A percentile compares a stretch with the other conserved stretches of the same genome.
phyloP scores from a whole-genome alignment of 306 rosid species.

The Lotus japonicus region DNA sequence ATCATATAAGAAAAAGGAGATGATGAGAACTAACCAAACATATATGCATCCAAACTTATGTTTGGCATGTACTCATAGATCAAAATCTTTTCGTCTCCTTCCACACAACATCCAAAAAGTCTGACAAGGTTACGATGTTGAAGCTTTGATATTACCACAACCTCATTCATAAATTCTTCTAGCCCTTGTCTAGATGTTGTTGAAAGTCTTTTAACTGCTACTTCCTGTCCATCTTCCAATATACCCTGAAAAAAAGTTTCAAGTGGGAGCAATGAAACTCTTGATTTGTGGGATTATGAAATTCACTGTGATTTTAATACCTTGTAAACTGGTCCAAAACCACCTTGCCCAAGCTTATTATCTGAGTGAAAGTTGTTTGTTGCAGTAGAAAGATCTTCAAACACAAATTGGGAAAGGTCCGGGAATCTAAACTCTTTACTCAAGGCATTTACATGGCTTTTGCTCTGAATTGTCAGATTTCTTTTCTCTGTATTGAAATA shows the following conservation, averaged over 20 bases:
- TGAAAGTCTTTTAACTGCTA: conserved; percentile 35
- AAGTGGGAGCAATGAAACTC: not conserved
- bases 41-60: too few relatives aligned
- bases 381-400: not conserved
- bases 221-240: conserved; percentile 15
- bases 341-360: conserved; percentile 24
- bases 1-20: too few relatives aligned
- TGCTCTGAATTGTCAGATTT: too few relatives aligned
- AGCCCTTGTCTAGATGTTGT: conserved; percentile 24
- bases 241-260: conserved; percentile 4
- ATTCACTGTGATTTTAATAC: not conserved
- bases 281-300: not conserved
- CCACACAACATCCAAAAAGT: conserved; percentile 24
- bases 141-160: conserved; percentile 19
- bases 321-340: conserved; percentile 23
- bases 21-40: too few relatives aligned
- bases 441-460: too few relatives aligned
- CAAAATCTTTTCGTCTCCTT: not conserved
- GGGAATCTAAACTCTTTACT: not conserved
- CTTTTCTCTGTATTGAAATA: too few relatives aligned
- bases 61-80: too few relatives aligned
- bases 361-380: conserved; percentile 2
- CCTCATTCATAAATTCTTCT: conserved; percentile 32
- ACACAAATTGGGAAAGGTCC: conserved; percentile 1
- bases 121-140: conserved; percentile 31